Evolutionary conservation across 2,329 filamentous ascomycete species (phyloP), one percentile per base, ranked within the genome.

Genomic region (Colletotrichum sp.): DNA sequence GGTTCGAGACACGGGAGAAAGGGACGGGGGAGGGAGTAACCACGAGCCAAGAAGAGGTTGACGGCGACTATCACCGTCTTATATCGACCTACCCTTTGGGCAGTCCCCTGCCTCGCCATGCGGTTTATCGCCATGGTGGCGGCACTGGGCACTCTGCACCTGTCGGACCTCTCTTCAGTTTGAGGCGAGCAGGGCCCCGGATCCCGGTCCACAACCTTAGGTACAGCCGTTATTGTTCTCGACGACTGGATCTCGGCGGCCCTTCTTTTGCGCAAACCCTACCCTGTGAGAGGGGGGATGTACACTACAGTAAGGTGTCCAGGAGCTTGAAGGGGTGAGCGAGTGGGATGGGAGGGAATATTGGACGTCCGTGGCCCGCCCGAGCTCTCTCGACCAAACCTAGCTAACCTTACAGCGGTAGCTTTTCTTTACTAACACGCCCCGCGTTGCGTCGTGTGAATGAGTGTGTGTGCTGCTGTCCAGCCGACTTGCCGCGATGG

Each of bases 61-160:
- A 75, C 71, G 49, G 67, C 70, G 36, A 55, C 57, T 52, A 71
- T 77, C 69, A 63, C 61, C 74, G 57, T 76, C 73, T 77, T 77
- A 77, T 77, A 77, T 77, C 64, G 64, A 77, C 64, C 34, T 72
- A 77, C 72, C 57, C 64, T 72, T 59, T 63, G 73, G 55, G 52
- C 73, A 57, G 72, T 55, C 30, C 73, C 76, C 64, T 76, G 73
- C 68, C 19, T 76, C 76, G 39, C 69, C 57, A 55, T 57, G 34
- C 52, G 62, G 66, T 76, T 49, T 30, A 68, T 71, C 71, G 36
- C 75, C 71, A 75, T 75, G 72, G 75, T 77, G 72, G 63, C 67
- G 44, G 65, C 61, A 70, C 68, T 36, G 71, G 59, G 55, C 55
- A 59, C 55, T 19, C 55, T 63, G 59, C 62, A 64, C 61, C 44